Conservation (phyloP, 169 alveolate species). For the Toxoplasma gondii region DNA sequence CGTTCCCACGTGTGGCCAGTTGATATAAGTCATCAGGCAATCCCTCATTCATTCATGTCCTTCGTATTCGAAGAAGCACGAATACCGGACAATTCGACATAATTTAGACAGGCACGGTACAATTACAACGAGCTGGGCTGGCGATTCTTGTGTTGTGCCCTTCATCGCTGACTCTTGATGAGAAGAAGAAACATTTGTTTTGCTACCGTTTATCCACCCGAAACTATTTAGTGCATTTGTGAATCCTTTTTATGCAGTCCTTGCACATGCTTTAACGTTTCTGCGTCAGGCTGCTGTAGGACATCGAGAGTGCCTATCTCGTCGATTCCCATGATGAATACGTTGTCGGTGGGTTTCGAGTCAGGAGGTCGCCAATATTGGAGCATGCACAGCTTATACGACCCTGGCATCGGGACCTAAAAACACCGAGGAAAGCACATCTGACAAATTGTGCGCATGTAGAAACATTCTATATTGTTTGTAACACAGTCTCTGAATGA, state of each 20-base stretch:
- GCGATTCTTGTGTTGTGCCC: too few relatives aligned
- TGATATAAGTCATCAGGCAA: too few relatives aligned
- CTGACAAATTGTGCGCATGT: too few relatives aligned
- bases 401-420: constrained; percentile 40
- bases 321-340: constrained; percentile 41
- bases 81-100: too few relatives aligned
- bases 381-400: constrained; percentile 56
- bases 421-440: neutral
- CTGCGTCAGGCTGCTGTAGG: neutral
- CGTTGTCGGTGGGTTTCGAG: neutral
- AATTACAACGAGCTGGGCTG: too few relatives aligned
- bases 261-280: neutral
- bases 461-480: neutral
- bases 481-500: neutral
- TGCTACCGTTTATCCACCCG: too few relatives aligned
- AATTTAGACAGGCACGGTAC: too few relatives aligned
- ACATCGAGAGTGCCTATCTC: constrained; percentile 47
- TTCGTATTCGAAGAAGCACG: too few relatives aligned
- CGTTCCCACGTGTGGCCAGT: too few relatives aligned
- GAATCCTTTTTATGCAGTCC: neutral
- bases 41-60: too few relatives aligned
- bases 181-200: too few relatives aligned
- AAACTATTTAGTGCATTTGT: neutral
- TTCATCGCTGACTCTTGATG: too few relatives aligned
- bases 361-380: constrained; percentile 52